phyloP scores from a whole-genome alignment of 768 basidiomycete species.

The Myochromella boudieri region DNA sequence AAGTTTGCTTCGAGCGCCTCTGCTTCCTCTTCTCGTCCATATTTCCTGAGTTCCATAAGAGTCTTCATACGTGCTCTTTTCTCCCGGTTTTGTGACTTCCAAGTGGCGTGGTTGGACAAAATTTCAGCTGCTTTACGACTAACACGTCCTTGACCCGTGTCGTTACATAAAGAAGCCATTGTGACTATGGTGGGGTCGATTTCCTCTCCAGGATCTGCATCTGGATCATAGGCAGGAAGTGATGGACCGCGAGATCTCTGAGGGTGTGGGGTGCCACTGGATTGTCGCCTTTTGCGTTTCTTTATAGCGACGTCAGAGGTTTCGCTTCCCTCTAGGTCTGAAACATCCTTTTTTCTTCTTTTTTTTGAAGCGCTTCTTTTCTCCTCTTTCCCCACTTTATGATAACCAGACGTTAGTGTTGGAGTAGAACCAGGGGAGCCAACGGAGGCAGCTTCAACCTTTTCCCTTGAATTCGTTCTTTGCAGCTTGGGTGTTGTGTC shows the following conservation, averaged over 20 bases:
- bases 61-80: slow-evolving; percentile 62
- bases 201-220: slow-evolving; percentile 70
- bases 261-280: slow-evolving; percentile 27
- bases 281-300: slow-evolving; percentile 25
- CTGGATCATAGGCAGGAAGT: slow-evolving; percentile 54
- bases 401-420: no score
- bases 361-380: no score
- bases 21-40: slow-evolving; percentile 55
- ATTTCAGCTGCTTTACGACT: slow-evolving; percentile 78
- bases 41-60: slow-evolving; percentile 73
- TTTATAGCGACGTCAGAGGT: slow-evolving; percentile 1
- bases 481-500: background rate
- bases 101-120: slow-evolving; percentile 64
- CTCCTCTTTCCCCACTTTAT: no score
- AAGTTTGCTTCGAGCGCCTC: slow-evolving; percentile 21
- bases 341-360: slow-evolving; percentile 19
- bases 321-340: slow-evolving; percentile 17
- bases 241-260: slow-evolving; percentile 48
- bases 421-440: no score
- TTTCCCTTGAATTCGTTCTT: background rate
- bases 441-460: background rate
- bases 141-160: slow-evolving; percentile 76
- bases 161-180: slow-evolving; percentile 77
- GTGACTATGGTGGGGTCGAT: slow-evolving; percentile 83
- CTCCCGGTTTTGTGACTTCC: slow-evolving; percentile 70